Conservation (phyloP, 768 basidiomycete genomes). For the Fistulinella prunicolor region DNA sequence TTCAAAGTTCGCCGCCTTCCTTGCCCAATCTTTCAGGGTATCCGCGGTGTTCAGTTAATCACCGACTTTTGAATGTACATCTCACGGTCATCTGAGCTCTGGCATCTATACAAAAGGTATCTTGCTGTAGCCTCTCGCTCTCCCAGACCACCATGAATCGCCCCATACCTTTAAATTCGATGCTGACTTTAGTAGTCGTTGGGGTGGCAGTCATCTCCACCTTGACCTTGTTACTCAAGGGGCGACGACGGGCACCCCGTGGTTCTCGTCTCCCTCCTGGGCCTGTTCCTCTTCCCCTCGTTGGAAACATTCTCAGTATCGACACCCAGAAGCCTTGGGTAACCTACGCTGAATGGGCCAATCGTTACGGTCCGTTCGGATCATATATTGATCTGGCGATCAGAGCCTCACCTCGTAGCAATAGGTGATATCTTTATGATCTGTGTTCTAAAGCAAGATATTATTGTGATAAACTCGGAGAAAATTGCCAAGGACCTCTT, state of each 20-base stretch:
- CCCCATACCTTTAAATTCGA: neutral
- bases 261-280: conserved; percentile 15
- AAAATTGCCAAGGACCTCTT: conserved; percentile 28
- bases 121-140: neutral
- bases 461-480: conserved; percentile 25
- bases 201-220: neutral
- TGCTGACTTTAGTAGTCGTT: neutral
- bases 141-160: neutral
- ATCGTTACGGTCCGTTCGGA: conserved; percentile 13
- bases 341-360: conserved; percentile 19
- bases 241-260: neutral
- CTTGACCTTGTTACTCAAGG: neutral
- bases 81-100: neutral
- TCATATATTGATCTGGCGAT: neutral
- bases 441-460: conserved; percentile 20
- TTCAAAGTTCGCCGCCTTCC: too few relatives aligned
- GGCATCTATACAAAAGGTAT: neutral
- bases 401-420: neutral
- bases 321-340: conserved; percentile 17
- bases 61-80: too few relatives aligned
- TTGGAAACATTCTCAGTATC: conserved; percentile 18
- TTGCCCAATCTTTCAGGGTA: too few relatives aligned
- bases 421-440: conserved; percentile 22
- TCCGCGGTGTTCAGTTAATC: too few relatives aligned
- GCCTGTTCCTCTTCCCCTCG: conserved; percentile 13